Evolutionary conservation across 2,329 filamentous ascomycete genomes (phyloP).

Genomic region (Sporothrix luriei): DNA sequence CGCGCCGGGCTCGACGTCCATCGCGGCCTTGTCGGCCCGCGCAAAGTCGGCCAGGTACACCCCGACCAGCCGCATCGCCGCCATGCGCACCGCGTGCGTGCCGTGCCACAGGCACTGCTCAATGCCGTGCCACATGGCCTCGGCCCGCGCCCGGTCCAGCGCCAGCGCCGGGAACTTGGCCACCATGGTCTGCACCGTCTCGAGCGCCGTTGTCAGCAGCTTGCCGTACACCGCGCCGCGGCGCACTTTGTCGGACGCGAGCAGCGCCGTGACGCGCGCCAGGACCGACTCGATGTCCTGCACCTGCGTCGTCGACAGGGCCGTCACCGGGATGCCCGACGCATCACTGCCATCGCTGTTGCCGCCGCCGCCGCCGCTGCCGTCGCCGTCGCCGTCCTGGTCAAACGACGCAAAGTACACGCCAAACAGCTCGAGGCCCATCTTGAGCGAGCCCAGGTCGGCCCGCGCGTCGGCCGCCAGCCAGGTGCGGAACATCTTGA

Average conservation of each 20-base stretch:
- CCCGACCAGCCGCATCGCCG: conserved; percentile 72
- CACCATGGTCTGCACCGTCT: conserved; percentile 68
- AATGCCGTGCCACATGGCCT: conserved; percentile 71
- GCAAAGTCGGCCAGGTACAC: conserved; percentile 78
- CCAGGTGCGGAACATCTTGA: conserved; percentile 73
- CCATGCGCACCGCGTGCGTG: conserved; percentile 74
- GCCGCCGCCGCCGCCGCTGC: not conserved
- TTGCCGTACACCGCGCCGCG: conserved; percentile 54
- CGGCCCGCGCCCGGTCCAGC: conserved; percentile 48
- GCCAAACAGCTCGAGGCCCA: conserved; percentile 69
- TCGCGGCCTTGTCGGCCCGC: conserved; percentile 37
- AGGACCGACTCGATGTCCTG: conserved; percentile 69
- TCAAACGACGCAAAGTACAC: conserved; percentile 74
- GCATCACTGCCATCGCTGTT: not conserved
- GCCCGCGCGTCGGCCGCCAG: conserved; percentile 52
- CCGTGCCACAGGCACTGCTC: conserved; percentile 70
- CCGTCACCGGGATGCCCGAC: conserved; percentile 6
- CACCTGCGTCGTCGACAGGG: conserved; percentile 55
- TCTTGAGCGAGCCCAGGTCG: conserved; percentile 69
- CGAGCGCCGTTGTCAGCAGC: conserved; percentile 72
- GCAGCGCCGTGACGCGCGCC: conserved; percentile 55
- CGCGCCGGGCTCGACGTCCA: not conserved
- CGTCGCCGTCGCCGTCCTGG: conserved; percentile 6
- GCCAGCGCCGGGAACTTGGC: conserved; percentile 69
- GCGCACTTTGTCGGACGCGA: conserved; percentile 58